Percentiles rank a stretch among this genome's conserved stretches.
Evolutionary conservation across 495 filamentous ascomycete species (phyloP).

Genomic region (Parmelia sp.): DNA sequence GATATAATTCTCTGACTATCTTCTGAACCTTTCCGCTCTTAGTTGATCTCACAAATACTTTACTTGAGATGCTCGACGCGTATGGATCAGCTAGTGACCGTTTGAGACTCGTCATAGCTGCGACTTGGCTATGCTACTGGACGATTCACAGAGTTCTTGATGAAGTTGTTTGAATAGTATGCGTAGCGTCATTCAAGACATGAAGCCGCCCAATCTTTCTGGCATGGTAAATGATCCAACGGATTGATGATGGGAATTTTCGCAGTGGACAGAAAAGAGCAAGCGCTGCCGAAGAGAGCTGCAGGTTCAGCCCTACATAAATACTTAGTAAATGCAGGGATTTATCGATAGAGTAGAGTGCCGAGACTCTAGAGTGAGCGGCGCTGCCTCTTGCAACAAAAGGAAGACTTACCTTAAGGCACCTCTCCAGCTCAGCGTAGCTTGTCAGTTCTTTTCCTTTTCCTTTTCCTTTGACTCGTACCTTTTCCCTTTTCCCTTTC

Average conservation of each 20-base stretch:
- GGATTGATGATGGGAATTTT: not conserved
- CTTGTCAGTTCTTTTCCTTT: not conserved
- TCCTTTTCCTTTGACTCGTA: not conserved
- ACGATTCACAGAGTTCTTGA: not conserved
- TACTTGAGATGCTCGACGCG: slow-evolving; percentile 76
- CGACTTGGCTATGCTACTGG: not conserved
- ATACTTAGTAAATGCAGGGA: not conserved
- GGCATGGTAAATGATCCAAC: not conserved
- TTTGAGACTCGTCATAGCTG: slow-evolving; percentile 78
- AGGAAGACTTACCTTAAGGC: no score
- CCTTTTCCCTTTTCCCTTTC: not conserved
- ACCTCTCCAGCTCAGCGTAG: not conserved
- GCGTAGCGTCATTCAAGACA: not conserved
- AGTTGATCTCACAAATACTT: slow-evolving; percentile 87
- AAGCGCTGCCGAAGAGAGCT: slow-evolving; percentile 5
- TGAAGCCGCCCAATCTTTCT: not conserved
- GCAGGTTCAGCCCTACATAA: not conserved
- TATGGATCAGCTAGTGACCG: slow-evolving; percentile 63
- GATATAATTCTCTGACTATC: slow-evolving; percentile 92
- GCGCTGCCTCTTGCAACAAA: not conserved
- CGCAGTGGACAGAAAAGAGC: not conserved
- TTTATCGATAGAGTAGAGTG: not conserved
- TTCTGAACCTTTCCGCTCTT: slow-evolving; percentile 96
- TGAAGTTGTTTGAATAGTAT: not conserved
- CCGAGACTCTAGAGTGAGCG: no score